A percentile compares a stretch with the other conserved stretches of the same genome.
Conservation (phyloP, 73 alveolate species). For the Breviolum minutum region DNA sequence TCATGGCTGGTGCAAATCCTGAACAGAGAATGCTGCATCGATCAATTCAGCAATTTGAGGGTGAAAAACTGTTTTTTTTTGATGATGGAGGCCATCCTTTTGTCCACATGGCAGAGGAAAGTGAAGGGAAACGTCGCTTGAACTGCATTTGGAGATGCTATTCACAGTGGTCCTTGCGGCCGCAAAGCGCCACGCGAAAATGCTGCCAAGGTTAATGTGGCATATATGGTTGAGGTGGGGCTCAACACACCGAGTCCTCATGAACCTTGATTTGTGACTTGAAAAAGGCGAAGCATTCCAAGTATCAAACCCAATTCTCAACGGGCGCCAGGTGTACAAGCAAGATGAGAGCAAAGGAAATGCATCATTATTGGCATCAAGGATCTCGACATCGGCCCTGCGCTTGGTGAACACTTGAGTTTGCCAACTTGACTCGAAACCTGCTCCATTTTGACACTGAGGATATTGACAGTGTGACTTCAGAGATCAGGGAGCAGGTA, state of each 20-base stretch:
- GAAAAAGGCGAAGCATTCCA: no score
- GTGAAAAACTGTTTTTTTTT: no score
- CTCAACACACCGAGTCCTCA: neutral
- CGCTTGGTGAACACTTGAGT: neutral
- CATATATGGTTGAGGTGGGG: conserved; percentile 55
- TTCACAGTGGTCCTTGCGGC: no score
- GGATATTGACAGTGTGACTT: conserved; percentile 50
- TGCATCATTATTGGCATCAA: conserved; percentile 21
- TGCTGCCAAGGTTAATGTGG: conserved; percentile 47
- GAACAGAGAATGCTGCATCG: neutral
- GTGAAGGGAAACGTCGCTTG: conserved; percentile 32
- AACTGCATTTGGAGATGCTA: neutral
- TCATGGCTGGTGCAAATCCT: neutral
- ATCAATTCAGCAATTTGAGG: neutral
- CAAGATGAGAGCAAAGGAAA: conserved; percentile 31
- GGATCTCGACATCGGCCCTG: conserved; percentile 17
- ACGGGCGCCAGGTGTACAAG: conserved; percentile 20
- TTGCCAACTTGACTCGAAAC: neutral
- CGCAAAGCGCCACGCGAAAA: no score
- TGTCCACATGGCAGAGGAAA: conserved; percentile 49
- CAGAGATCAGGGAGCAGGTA: conserved; percentile 48
- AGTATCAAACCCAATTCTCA: no score
- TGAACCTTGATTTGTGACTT: no score
- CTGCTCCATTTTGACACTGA: neutral
- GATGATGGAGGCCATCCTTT: conserved; percentile 18